Base-by-base conservation (phyloP, 2,329 filamentous ascomycete genomes). In the Botrytis cinerea region DNA sequence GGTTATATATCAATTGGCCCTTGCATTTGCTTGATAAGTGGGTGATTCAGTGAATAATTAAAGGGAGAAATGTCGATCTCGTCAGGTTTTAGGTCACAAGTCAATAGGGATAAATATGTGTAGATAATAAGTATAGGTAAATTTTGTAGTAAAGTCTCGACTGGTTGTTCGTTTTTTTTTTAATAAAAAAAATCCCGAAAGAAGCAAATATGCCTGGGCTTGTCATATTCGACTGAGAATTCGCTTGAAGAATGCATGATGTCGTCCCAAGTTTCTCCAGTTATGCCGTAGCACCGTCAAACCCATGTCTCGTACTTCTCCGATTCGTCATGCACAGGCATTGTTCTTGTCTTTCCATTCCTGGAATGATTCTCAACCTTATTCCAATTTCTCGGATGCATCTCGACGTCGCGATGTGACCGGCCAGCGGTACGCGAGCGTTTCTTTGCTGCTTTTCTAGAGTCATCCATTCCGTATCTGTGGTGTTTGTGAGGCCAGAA, bases 391-490 rank as follows among this genome's bases (percentile, higher is more conserved):
- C n/a, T 64, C 12, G 70, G 70, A 18, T 71, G 70, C 59, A 51
- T 71, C 28, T 71, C 70, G n/a, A 71, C 46, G 32, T 71, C 45
- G 60, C 16, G 7, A 46, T 71, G 70, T 7, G 70, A 43, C 46
- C 60, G 60, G 12, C 70, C 70, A 57, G 70, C 60, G 60, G 70
- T 71, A 57, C 35, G 45, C 35, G 60, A 62, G 45, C 70, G 70
- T 6, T 71, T 38, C 16, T 35, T 71, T 45, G 70, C 59, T 25
- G 45, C 59, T 35, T 25, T 28, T 51, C 20, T 40, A 5, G 45
- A 63, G 25, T 51, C 35, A 45, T 64, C 32, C 28, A 46, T 63
- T 12, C 70, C 18, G 20, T 57, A 16, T 35, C 68, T 71, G 35
- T 43, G 59, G 4, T 35, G 35, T 32, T 63, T 63, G 25, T 71